Evolutionary conservation across 2,329 filamentous ascomycete species (phyloP), one percentile per base, ranked within the genome.

Genomic region (Phaeosphaeria sp.): DNA sequence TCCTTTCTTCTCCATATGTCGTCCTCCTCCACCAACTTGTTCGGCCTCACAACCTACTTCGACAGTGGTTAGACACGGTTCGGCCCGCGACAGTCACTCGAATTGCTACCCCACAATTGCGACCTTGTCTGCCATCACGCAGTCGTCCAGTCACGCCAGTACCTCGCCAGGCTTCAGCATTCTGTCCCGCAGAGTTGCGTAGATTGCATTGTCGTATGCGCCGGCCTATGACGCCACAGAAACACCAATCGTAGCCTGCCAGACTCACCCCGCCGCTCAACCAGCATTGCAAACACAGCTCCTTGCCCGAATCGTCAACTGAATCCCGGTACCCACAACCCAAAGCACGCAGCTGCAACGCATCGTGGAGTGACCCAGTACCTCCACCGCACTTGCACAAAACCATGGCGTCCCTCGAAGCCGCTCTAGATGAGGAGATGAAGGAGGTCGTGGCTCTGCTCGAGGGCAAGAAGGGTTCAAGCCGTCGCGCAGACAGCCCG

Each of bases 401-500:
- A 40, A 18, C 52, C 20, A 92, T 92, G 89, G 60, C 67, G 57
- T 92, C 90, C 71, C 86, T 93, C 71, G 91, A 92, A 78, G 86
- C 89, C 49, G 86, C 89, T 64, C 82, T 93, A 62, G 91, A 93
- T 73, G 89, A 92, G 80, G 91, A 94, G 81, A 86, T 90, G 60
- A 83, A 84, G 61, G 90, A 92, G 78, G 88, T 93, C 40, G 81
- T 92, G 64, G 87, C 87, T 48, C 80, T 92, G 60, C 81, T 92
- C 43, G 88, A 90, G 74, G 84, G 83, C 45, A 80, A 65, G 20
- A 63, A 55, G 49, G 53, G 62, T 15, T 55, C 66, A 46, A 56
- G 69, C 8, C 64, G 61, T 24, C 71, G 71, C 43, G 61, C 67
- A 24, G 66, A 69, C 18, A 76, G 74, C 48, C 73, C 72, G 11